Conservation (phyloP, 2,329 filamentous ascomycete genomes). For the Fusarium foetens region DNA sequence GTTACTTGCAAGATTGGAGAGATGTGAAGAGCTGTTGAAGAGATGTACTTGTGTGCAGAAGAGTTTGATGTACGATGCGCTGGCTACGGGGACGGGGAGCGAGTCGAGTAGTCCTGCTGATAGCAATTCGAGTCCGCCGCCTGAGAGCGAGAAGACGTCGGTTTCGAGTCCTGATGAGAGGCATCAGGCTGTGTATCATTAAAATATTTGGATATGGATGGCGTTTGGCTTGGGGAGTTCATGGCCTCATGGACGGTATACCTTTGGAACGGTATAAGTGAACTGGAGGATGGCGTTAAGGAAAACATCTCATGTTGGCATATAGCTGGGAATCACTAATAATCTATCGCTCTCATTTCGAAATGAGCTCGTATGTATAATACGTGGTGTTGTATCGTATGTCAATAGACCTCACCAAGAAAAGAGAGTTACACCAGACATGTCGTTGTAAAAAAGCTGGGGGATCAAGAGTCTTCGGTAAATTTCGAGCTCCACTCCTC, state of each 20-base stretch:
- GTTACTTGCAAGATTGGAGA: conserved; percentile 23
- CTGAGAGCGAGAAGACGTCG: conserved; percentile 24
- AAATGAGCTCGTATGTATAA: neutral
- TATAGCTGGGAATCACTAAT: neutral
- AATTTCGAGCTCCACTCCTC: conserved; percentile 15
- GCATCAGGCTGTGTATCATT: neutral
- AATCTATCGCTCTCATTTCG: neutral
- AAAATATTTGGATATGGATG: neutral
- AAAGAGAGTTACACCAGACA: conserved; percentile 1
- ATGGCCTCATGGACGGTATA: neutral
- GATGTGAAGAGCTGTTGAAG: conserved; percentile 31
- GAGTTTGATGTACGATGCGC: conserved; percentile 14
- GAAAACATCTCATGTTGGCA: neutral
- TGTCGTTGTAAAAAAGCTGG: conserved; percentile 32
- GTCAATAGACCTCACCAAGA: neutral
- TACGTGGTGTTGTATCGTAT: neutral
- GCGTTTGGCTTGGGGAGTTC: conserved; percentile 1
- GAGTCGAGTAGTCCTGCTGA: conserved; percentile 29
- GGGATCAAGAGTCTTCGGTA: conserved; percentile 27
- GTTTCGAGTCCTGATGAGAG: neutral
- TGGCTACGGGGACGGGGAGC: neutral
- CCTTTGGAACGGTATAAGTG: neutral
- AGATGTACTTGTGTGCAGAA: conserved; percentile 35
- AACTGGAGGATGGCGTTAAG: neutral
- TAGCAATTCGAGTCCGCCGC: conserved; percentile 22